Percentiles rank a stretch among this genome's conserved stretches.
phyloP scores from a whole-genome alignment of 177 flowering plant genomes.

The Vitis hybrid region DNA sequence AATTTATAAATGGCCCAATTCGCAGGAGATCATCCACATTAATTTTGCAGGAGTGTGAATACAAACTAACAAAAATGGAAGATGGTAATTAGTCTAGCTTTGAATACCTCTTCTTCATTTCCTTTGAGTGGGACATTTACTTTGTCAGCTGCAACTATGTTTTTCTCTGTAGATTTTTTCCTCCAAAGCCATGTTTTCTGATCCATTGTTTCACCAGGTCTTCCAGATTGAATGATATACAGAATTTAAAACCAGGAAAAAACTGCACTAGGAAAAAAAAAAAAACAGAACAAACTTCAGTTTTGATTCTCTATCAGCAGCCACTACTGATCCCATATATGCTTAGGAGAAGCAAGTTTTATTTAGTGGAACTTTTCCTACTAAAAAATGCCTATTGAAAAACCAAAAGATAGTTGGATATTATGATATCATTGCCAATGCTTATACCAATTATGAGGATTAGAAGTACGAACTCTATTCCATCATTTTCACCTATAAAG shows the following conservation, averaged over 20 bases:
- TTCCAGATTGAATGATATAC: background rate
- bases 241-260: background rate
- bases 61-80: background rate
- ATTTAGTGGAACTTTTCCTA: too few relatives aligned
- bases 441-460: too few relatives aligned
- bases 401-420: too few relatives aligned
- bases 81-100: background rate
- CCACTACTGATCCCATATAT: too few relatives aligned
- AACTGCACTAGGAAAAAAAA: conserved; percentile 5
- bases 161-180: conserved; percentile 54
- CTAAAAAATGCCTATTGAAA: too few relatives aligned
- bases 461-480: too few relatives aligned
- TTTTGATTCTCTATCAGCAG: background rate
- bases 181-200: conserved; percentile 64
- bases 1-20: background rate
- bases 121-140: conserved; percentile 18
- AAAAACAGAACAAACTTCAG: background rate
- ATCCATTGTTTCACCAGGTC: conserved; percentile 32
- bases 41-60: background rate
- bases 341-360: too few relatives aligned
- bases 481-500: too few relatives aligned
- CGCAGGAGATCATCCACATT: too few relatives aligned
- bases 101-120: conserved; percentile 43
- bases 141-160: conserved; percentile 25
- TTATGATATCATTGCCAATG: too few relatives aligned